A percentile compares a stretch with the other conserved stretches of the same genome.
phyloP scores from a whole-genome alignment of 1,139 yeast species.

The Geotrichum carabidarum region DNA sequence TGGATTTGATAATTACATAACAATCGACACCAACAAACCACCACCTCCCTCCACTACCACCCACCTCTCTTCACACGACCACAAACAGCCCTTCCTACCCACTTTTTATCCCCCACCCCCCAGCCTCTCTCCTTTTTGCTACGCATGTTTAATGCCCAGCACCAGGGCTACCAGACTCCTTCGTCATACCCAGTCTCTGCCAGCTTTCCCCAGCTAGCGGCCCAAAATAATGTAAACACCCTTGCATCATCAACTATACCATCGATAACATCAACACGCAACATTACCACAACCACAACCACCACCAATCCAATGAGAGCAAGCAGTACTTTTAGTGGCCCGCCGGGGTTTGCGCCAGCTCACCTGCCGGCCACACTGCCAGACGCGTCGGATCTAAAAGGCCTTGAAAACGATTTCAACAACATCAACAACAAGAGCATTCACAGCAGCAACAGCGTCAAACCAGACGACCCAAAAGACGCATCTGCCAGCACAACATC shows the following conservation, averaged over 20 bases:
- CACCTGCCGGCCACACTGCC: not conserved
- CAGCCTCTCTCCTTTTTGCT: not conserved
- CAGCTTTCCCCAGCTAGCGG: not conserved
- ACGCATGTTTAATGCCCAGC: not conserved
- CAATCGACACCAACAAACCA: too few relatives aligned
- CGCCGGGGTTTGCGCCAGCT: not conserved
- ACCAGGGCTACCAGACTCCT: not conserved
- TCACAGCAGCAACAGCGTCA: not conserved
- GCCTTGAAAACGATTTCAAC: conserved; percentile 15
- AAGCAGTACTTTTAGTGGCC: conserved; percentile 9
- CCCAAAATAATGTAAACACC: not conserved
- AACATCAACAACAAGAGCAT: conserved; percentile 16
- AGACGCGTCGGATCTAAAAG: not conserved
- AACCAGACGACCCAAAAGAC: not conserved
- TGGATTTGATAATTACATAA: too few relatives aligned
- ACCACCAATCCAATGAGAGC: not conserved
- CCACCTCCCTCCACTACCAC: not conserved
- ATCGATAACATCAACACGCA: not conserved
- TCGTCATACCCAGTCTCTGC: not conserved
- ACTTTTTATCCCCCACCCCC: not conserved
- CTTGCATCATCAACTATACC: not conserved
- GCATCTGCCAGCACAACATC: not conserved
- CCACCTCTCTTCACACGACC: not conserved
- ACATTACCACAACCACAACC: too few relatives aligned
- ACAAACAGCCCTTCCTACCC: not conserved